Evolutionary conservation across 192 early-diverging fungal genomes (phyloP).

Genomic region (Coemansia sp.): DNA sequence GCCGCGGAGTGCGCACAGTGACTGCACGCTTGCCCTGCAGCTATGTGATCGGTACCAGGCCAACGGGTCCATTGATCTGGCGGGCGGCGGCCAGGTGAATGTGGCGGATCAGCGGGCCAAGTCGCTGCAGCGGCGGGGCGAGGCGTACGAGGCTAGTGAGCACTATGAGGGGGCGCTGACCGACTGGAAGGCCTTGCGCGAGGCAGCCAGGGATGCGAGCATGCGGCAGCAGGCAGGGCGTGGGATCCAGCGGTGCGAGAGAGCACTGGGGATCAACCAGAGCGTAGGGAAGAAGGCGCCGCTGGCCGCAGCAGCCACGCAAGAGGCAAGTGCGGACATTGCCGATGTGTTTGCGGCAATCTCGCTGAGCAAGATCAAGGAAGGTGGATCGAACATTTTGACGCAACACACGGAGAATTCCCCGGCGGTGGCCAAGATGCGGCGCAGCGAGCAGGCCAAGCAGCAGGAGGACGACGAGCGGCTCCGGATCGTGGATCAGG

Average conservation of each 20-base stretch:
- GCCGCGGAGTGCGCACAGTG: conserved; percentile 61
- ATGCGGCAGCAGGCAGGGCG: conserved; percentile 36
- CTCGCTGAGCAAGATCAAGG: conserved; percentile 23
- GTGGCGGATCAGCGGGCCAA: conserved; percentile 63
- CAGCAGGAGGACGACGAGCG: conserved; percentile 75
- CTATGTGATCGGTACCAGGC: conserved; percentile 26
- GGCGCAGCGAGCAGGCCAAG: conserved; percentile 60
- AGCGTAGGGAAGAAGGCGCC: background rate
- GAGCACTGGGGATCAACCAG: conserved; percentile 42
- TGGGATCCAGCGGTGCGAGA: conserved; percentile 55
- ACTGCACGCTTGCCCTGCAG: conserved; percentile 55
- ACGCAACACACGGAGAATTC: conserved; percentile 28
- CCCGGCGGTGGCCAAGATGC: conserved; percentile 62
- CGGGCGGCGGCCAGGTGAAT: conserved; percentile 14
- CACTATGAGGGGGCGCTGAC: conserved; percentile 66
- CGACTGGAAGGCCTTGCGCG: conserved; percentile 52
- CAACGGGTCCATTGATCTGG: conserved; percentile 23
- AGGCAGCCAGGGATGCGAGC: conserved; percentile 17
- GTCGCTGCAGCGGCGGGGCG: conserved; percentile 66
- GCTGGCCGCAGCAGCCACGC: conserved; percentile 3
- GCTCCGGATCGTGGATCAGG: conserved; percentile 66
- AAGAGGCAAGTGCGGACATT: conserved; percentile 11
- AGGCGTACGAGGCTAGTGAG: conserved; percentile 77
- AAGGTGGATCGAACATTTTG: conserved; percentile 10
- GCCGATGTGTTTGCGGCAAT: conserved; percentile 44